Conservation (phyloP, 768 basidiomycete genomes). For the Leucosporidium yakuticum region DNA sequence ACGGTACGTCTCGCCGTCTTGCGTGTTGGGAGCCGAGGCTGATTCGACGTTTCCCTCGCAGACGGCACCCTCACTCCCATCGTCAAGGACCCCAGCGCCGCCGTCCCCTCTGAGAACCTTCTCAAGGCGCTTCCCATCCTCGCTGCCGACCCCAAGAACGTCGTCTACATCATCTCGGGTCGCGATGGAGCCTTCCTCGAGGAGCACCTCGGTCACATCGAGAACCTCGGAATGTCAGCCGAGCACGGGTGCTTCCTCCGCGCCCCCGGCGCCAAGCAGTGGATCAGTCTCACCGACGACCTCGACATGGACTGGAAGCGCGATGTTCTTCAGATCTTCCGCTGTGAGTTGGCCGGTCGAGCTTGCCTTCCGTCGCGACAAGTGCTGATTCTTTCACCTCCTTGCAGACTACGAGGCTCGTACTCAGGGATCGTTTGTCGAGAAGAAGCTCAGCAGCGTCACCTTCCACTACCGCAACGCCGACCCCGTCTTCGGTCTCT, state of each 20-base stretch:
- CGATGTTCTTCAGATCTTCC: slow-evolving; percentile 92
- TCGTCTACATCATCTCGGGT: slow-evolving; percentile 96
- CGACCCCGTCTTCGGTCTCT: slow-evolving; percentile 94
- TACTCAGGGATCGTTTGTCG: slow-evolving; percentile 92
- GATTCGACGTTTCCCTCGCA: neutral
- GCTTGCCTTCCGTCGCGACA: neutral
- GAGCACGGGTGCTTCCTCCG: slow-evolving; percentile 93
- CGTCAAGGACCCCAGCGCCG: slow-evolving; percentile 85
- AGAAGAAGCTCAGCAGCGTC: slow-evolving; percentile 93
- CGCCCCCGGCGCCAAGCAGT: slow-evolving; percentile 59
- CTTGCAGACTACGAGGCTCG: slow-evolving; percentile 49
- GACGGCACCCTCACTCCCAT: slow-evolving; percentile 95
- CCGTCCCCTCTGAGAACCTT: slow-evolving; percentile 67
- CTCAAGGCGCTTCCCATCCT: slow-evolving; percentile 68
- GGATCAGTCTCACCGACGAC: slow-evolving; percentile 82
- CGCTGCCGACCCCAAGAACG: slow-evolving; percentile 71
- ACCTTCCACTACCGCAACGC: slow-evolving; percentile 94
- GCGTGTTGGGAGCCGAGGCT: neutral
- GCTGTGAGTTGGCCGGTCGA: slow-evolving; percentile 51
- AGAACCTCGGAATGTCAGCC: slow-evolving; percentile 78
- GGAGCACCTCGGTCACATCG: slow-evolving; percentile 78
- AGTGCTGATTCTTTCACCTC: neutral
- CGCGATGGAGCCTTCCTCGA: slow-evolving; percentile 89
- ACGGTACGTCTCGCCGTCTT: slow-evolving; percentile 42
- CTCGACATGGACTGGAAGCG: slow-evolving; percentile 97